Conservation (phyloP, 2,329 filamentous ascomycete species). For the Hypoxylon sp. region DNA sequence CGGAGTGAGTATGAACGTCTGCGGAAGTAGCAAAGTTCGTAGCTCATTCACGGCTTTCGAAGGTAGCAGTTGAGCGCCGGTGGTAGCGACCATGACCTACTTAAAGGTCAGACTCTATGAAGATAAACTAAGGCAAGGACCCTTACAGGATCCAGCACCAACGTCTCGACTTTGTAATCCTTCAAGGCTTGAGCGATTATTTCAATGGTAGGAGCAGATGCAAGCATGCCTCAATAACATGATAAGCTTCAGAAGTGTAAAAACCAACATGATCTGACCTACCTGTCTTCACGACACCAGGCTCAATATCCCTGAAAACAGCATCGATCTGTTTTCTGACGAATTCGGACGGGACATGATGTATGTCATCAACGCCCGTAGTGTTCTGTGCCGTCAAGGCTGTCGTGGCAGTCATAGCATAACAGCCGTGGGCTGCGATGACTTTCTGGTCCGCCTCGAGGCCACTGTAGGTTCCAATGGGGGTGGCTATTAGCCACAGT, state of each 20-base stretch:
- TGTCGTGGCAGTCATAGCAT: slow-evolving; percentile 96
- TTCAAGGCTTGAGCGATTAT: slow-evolving; percentile 76
- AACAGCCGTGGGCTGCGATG: slow-evolving; percentile 90
- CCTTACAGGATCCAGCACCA: slow-evolving; percentile 82
- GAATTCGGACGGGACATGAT: slow-evolving; percentile 83
- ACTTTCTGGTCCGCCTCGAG: slow-evolving; percentile 97
- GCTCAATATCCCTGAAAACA: slow-evolving; percentile 85
- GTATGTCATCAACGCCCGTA: slow-evolving; percentile 83
- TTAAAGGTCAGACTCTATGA: slow-evolving; percentile 18
- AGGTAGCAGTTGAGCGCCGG: slow-evolving; percentile 79
- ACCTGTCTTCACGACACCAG: slow-evolving; percentile 95
- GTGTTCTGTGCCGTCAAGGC: slow-evolving; percentile 98
- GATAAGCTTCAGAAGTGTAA: slow-evolving; percentile 18
- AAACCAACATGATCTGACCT: slow-evolving; percentile 49
- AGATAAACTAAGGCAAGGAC: slow-evolving; percentile 1
- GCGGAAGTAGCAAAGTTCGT: slow-evolving; percentile 72
- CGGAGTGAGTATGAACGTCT: slow-evolving; percentile 79
- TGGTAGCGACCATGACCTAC: slow-evolving; percentile 93
- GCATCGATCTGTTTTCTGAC: slow-evolving; percentile 88
- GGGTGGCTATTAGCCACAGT: slow-evolving; percentile 26
- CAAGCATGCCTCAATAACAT: slow-evolving; percentile 79
- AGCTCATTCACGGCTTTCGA: slow-evolving; percentile 74
- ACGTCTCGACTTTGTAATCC: slow-evolving; percentile 68
- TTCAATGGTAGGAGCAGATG: slow-evolving; percentile 77
- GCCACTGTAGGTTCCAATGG: slow-evolving; percentile 69